These are phyloP conservation scores for Schizopora paradoxa DNA, from an alignment of 1,284 basidiomycete species.

Conservation along the genomic window DNA sequence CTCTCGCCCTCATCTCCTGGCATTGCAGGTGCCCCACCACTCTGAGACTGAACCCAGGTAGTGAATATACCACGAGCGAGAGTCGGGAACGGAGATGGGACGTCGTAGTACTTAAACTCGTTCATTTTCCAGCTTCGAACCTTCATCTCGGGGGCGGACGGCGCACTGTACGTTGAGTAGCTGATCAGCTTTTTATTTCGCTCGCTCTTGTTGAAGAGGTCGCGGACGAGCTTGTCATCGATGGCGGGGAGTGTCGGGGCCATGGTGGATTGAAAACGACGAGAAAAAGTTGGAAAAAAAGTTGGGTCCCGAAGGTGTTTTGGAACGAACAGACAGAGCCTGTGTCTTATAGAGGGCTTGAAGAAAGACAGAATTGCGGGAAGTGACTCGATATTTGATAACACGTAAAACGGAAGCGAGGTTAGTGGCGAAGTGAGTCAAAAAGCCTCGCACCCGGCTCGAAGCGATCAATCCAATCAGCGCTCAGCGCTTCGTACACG, in stretches of 20 bases:
- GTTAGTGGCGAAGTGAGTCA: no score
- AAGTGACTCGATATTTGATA: no score
- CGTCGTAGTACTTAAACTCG: slow-evolving; percentile 86
- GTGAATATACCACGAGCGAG: slow-evolving; percentile 87
- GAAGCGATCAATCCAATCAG: no score
- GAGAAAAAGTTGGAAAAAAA: background rate
- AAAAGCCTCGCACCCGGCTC: no score
- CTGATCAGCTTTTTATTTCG: slow-evolving; percentile 55
- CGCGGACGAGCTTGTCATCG: slow-evolving; percentile 54
- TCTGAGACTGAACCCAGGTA: slow-evolving; percentile 32
- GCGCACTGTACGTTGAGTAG: slow-evolving; percentile 47
- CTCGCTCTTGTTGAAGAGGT: slow-evolving; percentile 45
- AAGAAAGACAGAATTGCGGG: no score
- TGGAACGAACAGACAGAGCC: background rate
- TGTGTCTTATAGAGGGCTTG: background rate
- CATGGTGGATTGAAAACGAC: background rate
- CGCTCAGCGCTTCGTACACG: no score
- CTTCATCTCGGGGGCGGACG: slow-evolving; percentile 45
- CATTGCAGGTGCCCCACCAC: no score
- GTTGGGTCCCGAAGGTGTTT: background rate
- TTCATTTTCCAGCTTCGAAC: slow-evolving; percentile 94
- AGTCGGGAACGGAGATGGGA: slow-evolving; percentile 88
- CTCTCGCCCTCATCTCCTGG: slow-evolving; percentile 20
- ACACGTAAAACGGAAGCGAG: no score
- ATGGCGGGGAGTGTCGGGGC: slow-evolving; percentile 21